Evolutionary conservation across 768 basidiomycete species (phyloP), one percentile per base, ranked within the genome.

Genomic region (Lentinula raphanica): DNA sequence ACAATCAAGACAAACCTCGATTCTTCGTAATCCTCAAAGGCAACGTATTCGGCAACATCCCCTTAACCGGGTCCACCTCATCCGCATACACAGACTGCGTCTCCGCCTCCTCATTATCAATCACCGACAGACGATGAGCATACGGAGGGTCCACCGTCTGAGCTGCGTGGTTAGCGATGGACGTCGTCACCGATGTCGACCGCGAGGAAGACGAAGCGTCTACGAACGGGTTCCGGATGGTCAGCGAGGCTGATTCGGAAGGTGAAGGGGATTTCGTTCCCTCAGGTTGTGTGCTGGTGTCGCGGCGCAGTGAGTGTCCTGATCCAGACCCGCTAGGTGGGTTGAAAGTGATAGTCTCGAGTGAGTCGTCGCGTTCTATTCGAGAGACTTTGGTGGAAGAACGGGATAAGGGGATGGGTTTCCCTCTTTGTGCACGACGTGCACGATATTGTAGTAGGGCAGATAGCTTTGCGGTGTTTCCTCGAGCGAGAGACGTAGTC

Each of bases 31-130:
- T 40, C 25, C 23, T 40, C 53, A 54, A 54, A 21, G 53, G 53
- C 19, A 19, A 25, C 28, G 32, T 54, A 54, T 53, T 25, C 9
- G n/a, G 31, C 6, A 23, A n/a, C n/a, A n/a, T 28, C 13, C 3
- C 32, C 31, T 5, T 5, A 9, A 44, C 8, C 9, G 36, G 6
- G 4, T 27, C 7, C 23, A 54, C 19, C 28, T 54, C 53, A 54
- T 54, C 53, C 25, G 53, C 38, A 8, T 42, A 28, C 15, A 54
- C 19, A 54, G 53, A 54, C 53, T 54, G 25, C 53, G 27, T 42
- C 15, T 54, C 53, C 5, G 35, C 38, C 12, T 54, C 53, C 40
- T 50, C 49, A 23, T 50, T 50, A 19, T 50, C 29, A 50, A 50
- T 54, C 3, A 54, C 38, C 12, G 38, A 31, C 13, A 54, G 38